Conservation (phyloP, 192 early-diverging fungal genomes). For the Gryganskiella cystojenkinii region DNA sequence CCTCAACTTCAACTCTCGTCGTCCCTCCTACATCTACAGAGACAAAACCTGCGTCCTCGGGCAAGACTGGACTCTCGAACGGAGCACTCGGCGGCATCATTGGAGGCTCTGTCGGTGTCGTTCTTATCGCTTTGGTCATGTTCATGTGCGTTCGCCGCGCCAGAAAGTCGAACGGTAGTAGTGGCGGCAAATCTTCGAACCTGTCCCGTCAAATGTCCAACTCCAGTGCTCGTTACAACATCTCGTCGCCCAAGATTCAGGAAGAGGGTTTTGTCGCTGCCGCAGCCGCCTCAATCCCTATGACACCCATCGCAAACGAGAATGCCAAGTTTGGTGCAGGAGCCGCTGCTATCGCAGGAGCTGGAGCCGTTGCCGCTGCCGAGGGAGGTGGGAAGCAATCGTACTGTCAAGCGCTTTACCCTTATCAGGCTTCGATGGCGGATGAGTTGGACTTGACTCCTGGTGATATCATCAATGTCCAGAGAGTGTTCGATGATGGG, state of each 20-base stretch:
- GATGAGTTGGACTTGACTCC: constrained; percentile 81
- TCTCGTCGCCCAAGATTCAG: constrained; percentile 44
- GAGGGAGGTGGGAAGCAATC: constrained; percentile 30
- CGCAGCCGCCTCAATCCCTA: constrained; percentile 25
- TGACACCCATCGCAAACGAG: constrained; percentile 20
- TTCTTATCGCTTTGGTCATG: constrained; percentile 1
- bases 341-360: constrained; percentile 2
- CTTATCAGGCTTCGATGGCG: constrained; percentile 74
- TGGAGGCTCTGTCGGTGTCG: constrained; percentile 34
- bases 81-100: constrained; percentile 16
- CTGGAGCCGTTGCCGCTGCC: constrained; percentile 4
- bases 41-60: background rate
- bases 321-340: background rate
- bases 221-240: constrained; percentile 38
- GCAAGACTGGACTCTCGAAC: constrained; percentile 3
- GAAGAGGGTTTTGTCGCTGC: constrained; percentile 28
- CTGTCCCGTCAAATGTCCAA: constrained; percentile 36
- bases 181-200: constrained; percentile 3
- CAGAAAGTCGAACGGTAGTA: background rate
- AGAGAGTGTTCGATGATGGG: constrained; percentile 86
- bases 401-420: constrained; percentile 52
- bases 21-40: background rate
- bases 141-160: constrained; percentile 24
- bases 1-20: too few species aligned
- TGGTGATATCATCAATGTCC: constrained; percentile 79